Base-by-base conservation (phyloP, 768 basidiomycete genomes). In the Tubosaeta sp. region DNA sequence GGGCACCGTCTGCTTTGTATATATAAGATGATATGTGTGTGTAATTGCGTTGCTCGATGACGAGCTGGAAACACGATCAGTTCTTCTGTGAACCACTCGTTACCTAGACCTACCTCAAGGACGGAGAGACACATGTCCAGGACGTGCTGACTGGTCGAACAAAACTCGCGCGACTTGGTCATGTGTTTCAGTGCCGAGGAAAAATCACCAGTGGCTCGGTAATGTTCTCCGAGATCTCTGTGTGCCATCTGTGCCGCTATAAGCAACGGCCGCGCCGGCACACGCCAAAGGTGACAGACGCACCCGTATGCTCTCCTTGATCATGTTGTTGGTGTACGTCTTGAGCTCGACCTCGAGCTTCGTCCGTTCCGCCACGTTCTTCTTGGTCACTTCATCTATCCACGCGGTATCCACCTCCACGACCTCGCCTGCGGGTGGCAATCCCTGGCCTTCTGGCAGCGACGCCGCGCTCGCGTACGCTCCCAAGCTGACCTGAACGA, bases 291-390 rank as follows among this genome's bases (percentile, higher is more conserved):
- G 25, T 3, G 8, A 10, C n/a, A 35, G 41, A 29, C 79, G 65
- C 66, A 95, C 93, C 62, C 95, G 76, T 60, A 97, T 95, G 77
- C 91, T 94, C 78, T 98, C 95, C 71, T 97, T 98, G 76, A 98
- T 97, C 85, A 97, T 87, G 67, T 97, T 98, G 61, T 90, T 94
- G 58, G 85, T 79, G 65, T 97, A 97, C 11, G 88, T 91, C 80
- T 93, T 95, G 64, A 97, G 75, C 67, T 98, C 95, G 6, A 94
- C 87, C 72, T 97, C 95, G 52, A 97, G 73, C 67, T 87, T 91
- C n/a, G 79, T 80, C 53, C 76, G 76, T 64, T 95, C 91, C n/a
- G 80, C 79, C 55, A 76, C 72, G 61, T 88, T 91, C 68, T 78
- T 82, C 54, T 79, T 74, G 39, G 74, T 73, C 27, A 73, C 78